Evolutionary conservation across 345 rosid genomes (phyloP), one percentile per base, ranked within the genome.

Genomic region (Lagerstroemia speciosa): DNA sequence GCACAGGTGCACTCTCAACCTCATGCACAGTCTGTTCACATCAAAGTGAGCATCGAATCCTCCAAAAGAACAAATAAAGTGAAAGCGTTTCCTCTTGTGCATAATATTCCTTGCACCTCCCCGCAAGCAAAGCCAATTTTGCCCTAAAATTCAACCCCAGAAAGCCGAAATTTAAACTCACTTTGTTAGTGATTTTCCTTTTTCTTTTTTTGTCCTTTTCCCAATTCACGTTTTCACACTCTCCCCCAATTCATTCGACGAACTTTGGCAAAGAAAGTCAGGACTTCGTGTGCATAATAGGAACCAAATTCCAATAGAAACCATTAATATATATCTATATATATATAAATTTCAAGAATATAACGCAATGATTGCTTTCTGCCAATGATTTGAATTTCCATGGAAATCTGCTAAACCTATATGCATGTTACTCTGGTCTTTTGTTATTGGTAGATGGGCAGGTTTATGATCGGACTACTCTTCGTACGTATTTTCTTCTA

Each of bases 81-180:
- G 62, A 38, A 53, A 34, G 61, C 31, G 19, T 53, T n/a, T 52
- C 31, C 29, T 57, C 15, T 22, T 67, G 62, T 10, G 32, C 33
- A 27, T 50, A 33, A n/a, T 52, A 67, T 67, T 67, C 70, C 41
- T 67, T 36, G 31, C 10, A 50, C 30, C 63, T 52, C 45, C 45
- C 46, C 63, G 9, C 70, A 53, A 52, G 70, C 70, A 67, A 67
- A 67, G 70, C 70, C 41, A 34, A 53, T 14, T 67, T 50, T 60
- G 31, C 37, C 61, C 55, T 48, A n/a, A 57, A 20, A 8, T 67
- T 48, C 60, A 48, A 67, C 69, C 61, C 19, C 37, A 36, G 46
- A 66, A 66, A 31, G 69, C 69, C 58, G 1, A 50, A 48, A 67
- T 57, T 48, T 48, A 5, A 67, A 48, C 60, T 40, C 5, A 26